Base-by-base conservation (phyloP, 2,329 filamentous ascomycete species). In the Venturia carpophila region DNA sequence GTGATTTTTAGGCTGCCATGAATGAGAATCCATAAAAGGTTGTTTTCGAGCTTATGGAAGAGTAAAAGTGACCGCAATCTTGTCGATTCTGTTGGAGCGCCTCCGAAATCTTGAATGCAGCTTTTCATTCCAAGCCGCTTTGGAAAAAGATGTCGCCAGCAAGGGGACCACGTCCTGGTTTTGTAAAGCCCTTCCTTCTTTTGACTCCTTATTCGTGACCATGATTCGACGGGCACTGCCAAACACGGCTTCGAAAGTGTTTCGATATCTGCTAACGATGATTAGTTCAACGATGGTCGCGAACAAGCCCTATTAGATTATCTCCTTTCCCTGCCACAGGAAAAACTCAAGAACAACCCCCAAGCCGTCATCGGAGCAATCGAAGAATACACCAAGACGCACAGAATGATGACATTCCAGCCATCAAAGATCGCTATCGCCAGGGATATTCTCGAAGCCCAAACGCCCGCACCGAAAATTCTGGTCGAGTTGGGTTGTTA, bases 401-500 rank as follows among this genome's bases (percentile, higher is more conserved):
- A 41, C 39, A n/a, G 21, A 2, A 37, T 27, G 27, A 52, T 34
- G 45, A 34, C 45, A 24, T 63, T 55, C 19, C 21, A 55, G 27
- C 42, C 42, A 15, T 30, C 68, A 3, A 62, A 62, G 39, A 41
- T 62, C 30, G 60, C 60, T 4, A 27, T 45, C n/a, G 30, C 34
- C 67, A 3, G 65, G 72, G 21, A 67, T 71, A 19, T 71, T 69
- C 56, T 72, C 74, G 64, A 76, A 76, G 71, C 75, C 71, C 63
- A 75, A 75, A 67, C 69, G 68, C 1, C 60, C 66, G 13, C 63
- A 67, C 64, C 75, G 2, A 73, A 71, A 27, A 68, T 70, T 1
- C 65, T 77, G 19, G 68, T 78, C 39, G 75, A 77, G 21, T n/a
- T 62, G 19, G 60, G 60, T 1, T 73, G 72, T 17, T 77, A 74